phyloP scores from a whole-genome alignment of 2,329 filamentous ascomycete species.

The Fusarium sp. region DNA sequence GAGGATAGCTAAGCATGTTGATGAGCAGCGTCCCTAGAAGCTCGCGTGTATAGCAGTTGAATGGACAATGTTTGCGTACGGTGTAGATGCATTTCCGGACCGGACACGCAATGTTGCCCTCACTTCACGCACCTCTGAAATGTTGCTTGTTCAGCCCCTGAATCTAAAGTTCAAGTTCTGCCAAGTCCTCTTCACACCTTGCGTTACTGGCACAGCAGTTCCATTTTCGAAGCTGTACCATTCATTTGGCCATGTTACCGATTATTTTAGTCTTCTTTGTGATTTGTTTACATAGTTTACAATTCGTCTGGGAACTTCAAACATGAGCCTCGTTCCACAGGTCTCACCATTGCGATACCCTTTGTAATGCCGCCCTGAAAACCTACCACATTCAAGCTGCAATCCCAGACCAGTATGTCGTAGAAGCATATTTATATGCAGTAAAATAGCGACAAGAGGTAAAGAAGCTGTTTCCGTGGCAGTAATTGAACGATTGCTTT shows the following conservation, averaged over 20 bases:
- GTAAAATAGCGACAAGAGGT: background rate
- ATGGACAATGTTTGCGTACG: background rate
- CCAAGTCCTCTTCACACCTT: background rate
- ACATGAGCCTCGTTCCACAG: background rate
- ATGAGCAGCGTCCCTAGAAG: background rate
- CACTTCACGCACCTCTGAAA: background rate
- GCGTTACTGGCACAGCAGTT: background rate
- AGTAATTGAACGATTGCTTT: background rate
- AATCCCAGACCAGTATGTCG: background rate
- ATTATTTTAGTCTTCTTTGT: accelerated
- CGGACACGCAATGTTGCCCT: background rate
- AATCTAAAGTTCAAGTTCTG: background rate
- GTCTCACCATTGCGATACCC: background rate
- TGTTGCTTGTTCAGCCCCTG: background rate
- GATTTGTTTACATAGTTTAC: background rate
- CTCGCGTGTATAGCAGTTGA: background rate
- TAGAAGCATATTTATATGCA: background rate
- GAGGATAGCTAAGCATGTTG: no score
- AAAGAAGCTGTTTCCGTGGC: accelerated
- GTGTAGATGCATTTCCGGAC: accelerated
- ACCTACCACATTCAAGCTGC: background rate
- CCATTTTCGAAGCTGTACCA: background rate
- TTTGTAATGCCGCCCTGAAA: background rate
- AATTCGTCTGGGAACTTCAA: background rate
- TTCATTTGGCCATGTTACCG: background rate